A percentile compares a stretch with the other conserved stretches of the same genome.
phyloP scores from a whole-genome alignment of 305 asterid species.

The Salvia sclarea region DNA sequence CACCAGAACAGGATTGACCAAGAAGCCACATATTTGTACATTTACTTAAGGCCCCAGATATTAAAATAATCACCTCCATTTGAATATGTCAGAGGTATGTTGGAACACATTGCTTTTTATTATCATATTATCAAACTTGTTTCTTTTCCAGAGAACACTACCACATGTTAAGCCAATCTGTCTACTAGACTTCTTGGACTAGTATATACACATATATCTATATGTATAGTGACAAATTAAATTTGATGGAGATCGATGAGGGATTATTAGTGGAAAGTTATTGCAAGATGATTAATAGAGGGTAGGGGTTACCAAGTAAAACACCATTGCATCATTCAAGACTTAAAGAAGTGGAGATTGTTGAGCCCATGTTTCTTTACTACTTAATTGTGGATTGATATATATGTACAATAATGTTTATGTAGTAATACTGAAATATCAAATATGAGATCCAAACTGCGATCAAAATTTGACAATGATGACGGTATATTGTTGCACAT shows the following conservation, averaged over 20 bases:
- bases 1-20: slow-evolving; percentile 40
- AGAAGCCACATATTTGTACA: slow-evolving; percentile 29
- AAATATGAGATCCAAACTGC: no score
- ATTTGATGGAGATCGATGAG: slow-evolving; percentile 25
- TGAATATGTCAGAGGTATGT: slow-evolving; percentile 37
- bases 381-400: no score
- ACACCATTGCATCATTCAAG: slow-evolving; percentile 1
- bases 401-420: no score
- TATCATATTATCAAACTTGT: slow-evolving; percentile 11
- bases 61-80: slow-evolving; percentile 37
- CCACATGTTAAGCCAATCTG: slow-evolving; percentile 37
- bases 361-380: neutral
- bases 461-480: no score
- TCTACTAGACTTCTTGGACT: slow-evolving; percentile 1
- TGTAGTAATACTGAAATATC: no score
- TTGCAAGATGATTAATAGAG: slow-evolving; percentile 20
- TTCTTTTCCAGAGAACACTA: slow-evolving; percentile 23
- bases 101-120: slow-evolving; percentile 25
- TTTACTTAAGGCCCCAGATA: slow-evolving; percentile 3
- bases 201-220: neutral
- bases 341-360: neutral
- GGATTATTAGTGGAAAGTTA: slow-evolving; percentile 9
- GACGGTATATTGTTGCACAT: no score
- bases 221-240: neutral
- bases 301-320: slow-evolving; percentile 23